phyloP scores from a whole-genome alignment of 2,329 filamentous ascomycete species.

The Macroventuria anomochaeta region DNA sequence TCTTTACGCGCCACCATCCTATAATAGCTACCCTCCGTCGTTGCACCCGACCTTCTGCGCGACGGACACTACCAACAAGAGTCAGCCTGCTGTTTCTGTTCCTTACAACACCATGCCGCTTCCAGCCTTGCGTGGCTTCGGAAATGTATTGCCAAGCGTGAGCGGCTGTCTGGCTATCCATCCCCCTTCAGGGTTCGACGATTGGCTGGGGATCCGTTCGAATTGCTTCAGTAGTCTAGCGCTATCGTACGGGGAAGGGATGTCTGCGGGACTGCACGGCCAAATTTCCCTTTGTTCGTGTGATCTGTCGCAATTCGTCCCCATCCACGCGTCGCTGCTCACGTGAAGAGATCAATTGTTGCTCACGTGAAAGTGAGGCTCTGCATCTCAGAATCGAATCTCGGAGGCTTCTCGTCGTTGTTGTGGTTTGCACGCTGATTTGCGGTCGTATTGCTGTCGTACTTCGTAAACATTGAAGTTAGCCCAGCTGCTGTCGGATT shows the following conservation, averaged over 20 bases:
- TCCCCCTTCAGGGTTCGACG: no score
- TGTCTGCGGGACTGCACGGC: constrained; percentile 1
- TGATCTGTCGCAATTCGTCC: not conserved
- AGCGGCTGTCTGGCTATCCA: constrained; percentile 4
- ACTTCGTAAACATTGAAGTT: constrained; percentile 2
- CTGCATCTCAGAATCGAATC: not conserved
- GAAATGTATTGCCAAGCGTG: constrained; percentile 13
- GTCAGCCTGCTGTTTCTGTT: constrained; percentile 2
- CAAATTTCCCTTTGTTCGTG: constrained; percentile 7
- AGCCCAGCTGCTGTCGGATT: not conserved
- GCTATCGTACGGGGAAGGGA: not conserved
- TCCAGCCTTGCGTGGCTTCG: constrained; percentile 13
- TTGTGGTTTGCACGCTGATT: not conserved
- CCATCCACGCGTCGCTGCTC: constrained; percentile 2
- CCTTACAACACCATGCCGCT: constrained; percentile 8
- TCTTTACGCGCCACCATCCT: constrained; percentile 6
- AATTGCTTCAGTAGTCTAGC: constrained; percentile 4
- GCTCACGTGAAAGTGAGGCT: not conserved
- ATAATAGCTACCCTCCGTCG: constrained; percentile 1
- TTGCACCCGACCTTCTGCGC: constrained; percentile 7
- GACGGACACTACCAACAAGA: not conserved
- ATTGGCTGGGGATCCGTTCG: constrained; percentile 5
- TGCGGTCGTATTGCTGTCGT: constrained; percentile 8
- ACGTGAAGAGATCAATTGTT: not conserved
- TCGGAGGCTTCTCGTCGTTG: not conserved